These are phyloP conservation scores for Harrya chromipes DNA, from an alignment of 768 basidiomycete species.

Conservation along the genomic window DNA sequence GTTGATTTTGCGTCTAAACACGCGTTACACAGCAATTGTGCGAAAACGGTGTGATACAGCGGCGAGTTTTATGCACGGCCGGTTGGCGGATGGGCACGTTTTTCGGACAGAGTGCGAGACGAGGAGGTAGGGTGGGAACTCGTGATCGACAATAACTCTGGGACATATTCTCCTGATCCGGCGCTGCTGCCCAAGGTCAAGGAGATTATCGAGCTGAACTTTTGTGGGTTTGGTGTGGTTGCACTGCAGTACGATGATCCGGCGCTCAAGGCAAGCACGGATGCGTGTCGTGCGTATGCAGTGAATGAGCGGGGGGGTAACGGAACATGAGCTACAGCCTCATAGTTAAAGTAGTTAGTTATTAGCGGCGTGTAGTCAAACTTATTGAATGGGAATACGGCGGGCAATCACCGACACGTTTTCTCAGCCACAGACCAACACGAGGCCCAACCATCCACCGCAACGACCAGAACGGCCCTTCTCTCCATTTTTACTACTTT, in stretches of 20 bases:
- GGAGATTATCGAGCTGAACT: conserved; percentile 68
- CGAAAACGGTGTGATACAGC: conserved; percentile 60
- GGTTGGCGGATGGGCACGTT: conserved; percentile 62
- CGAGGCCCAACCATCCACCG: conserved; percentile 25
- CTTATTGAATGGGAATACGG: conserved; percentile 20
- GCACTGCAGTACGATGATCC: conserved; percentile 57
- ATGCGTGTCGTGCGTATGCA: conserved; percentile 68
- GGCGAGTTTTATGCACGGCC: conserved; percentile 81
- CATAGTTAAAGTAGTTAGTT: conserved; percentile 26
- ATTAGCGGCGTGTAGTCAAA: background rate
- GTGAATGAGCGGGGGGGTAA: conserved; percentile 55
- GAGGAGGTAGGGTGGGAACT: conserved; percentile 70
- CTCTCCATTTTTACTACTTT: conserved; percentile 8
- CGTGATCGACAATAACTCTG: conserved; percentile 83
- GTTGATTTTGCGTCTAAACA: conserved; percentile 87
- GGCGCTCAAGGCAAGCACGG: conserved; percentile 52
- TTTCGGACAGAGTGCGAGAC: conserved; percentile 54
- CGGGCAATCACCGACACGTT: conserved; percentile 34
- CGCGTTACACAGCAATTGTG: conserved; percentile 77
- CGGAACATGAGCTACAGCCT: conserved; percentile 61
- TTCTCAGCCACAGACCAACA: conserved; percentile 35
- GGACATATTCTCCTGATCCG: conserved; percentile 78
- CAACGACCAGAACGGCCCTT: conserved; percentile 12
- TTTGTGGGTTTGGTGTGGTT: conserved; percentile 57
- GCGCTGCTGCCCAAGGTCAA: conserved; percentile 57